Base-by-base conservation (phyloP, 2,329 filamentous ascomycete species). In the Teratosphaeriaceae sp. region DNA sequence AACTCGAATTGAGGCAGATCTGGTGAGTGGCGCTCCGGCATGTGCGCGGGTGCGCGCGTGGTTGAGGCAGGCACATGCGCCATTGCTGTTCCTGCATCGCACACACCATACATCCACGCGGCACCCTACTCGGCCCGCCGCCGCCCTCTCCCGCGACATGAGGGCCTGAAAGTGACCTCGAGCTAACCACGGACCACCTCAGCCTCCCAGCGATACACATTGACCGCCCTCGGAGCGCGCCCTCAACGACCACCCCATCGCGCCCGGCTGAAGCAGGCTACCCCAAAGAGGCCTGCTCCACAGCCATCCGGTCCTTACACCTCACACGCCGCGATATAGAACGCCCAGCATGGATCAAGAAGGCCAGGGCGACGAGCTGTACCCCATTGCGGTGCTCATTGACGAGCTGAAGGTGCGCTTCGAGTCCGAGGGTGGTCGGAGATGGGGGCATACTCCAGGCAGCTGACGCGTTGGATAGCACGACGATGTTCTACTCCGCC, bases 341-440 rank as follows among this genome's bases (percentile, higher is more conserved):
- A 20, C 31, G 49, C 33, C 8, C 44, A 77, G 69, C 68, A 97
- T 97, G 90, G 88, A 96, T 73, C 84, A 84, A 72, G 78, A 83
- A 68, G 86, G 84, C 71, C 82, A 90, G 75, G 94, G 84, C 69
- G 92, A 98, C 73, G 94, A 97, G 82, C 88, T 98, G 63, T 98
- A 97, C 71, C 92, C 92, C 67, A 98, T 98, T 76, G 92, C 94
- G 65, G 92, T 98, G 58, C 83, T 98, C 71, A 98, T 98, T 71
- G 92, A 98, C 70, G 92, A 98, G 80, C 79, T 98, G 64, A 98
- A 96, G 87, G 89, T 95, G 79, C 61, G 69, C 61, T 54, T 38
- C 13, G 13, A 9, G 23, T 23, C 36, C 22, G 27, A 5, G n/a
- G 13, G 24, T 13, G 16, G 42, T 5, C 33, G 3, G 18, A 11